Evolutionary conservation across 2,329 filamentous ascomycete genomes (phyloP), one percentile per base, ranked within the genome.

Genomic region (Diaporthe batatas): DNA sequence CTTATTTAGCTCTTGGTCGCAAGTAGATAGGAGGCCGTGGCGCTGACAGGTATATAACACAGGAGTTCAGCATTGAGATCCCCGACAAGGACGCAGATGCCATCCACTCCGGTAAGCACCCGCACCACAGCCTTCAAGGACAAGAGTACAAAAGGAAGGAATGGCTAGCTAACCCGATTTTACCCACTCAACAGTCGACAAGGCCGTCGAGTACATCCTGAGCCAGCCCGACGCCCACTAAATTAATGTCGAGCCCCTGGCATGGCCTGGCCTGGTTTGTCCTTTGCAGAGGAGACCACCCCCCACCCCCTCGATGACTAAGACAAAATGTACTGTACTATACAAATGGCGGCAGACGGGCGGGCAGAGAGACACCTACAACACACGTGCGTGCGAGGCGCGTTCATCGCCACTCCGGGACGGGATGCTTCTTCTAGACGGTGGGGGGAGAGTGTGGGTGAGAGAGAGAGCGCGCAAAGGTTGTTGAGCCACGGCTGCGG

Each of bases 71-170:
- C 92, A 96, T 98, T 83, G 95, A 98, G 90, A 98, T 98, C 80
- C 95, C 95, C 79, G 95, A 98, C 87, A 98, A 98, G 91, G 94
- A 98, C 82, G 95, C 95, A 78, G 95, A 98, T 84, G 88, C 89
- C 77, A 97, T 98, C 84, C 94, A 96, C 90, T 97, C 94, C 81
- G 92, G 95, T 97, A 93, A 79, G 94, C 86, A 32, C 12, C 12
- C 36, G 3, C 36, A 12, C 39, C 36, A 5, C 39, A 42, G 11
- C 39, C 14, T 42, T 16, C 14, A 12, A 12, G 39, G 39, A 6
- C 16, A 12, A n/a, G 47, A 49, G 7, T 11, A 29, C 14, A 42
- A 7, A 12, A 16, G 29, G 39, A n/a, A 21, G 29, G 2, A 36
- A 10, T 36, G 34, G 34, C 14, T 34, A 44, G 25, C 57, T 72